phyloP scores from a whole-genome alignment of 371 early-diverging fungal species.

The Mucor velutinosus region DNA sequence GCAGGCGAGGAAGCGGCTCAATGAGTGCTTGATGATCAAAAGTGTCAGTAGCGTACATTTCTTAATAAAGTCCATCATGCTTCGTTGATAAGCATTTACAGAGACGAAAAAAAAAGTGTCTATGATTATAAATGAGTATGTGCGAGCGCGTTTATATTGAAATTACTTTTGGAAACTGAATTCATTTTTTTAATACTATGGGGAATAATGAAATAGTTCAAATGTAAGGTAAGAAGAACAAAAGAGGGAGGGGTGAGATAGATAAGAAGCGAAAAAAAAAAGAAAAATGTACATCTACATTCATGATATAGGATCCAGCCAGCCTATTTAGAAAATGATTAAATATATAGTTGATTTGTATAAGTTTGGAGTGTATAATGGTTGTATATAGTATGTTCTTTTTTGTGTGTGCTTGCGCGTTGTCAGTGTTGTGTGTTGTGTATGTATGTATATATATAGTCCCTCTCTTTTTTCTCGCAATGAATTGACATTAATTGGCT shows the following conservation, averaged over 20 bases:
- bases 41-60: too few species aligned
- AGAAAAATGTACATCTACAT: constrained; percentile 18
- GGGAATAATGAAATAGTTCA: background rate
- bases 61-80: too few species aligned
- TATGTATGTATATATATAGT: background rate
- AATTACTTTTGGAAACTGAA: background rate
- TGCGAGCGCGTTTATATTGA: background rate
- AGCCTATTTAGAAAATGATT: constrained; percentile 17
- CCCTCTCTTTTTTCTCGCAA: background rate
- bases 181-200: background rate
- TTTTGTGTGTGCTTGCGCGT: background rate
- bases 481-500: constrained; percentile 17
- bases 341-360: constrained; percentile 13
- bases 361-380: background rate
- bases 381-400: background rate
- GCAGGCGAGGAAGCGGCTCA: too few species aligned
- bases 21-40: too few species aligned
- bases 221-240: background rate
- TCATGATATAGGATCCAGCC: constrained; percentile 15
- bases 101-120: too few species aligned
- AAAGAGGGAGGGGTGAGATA: background rate
- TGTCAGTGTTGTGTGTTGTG: background rate
- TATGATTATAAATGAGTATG: background rate
- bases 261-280: constrained; percentile 1
- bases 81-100: too few species aligned